These are phyloP conservation scores for Lotus japonicus DNA, from an alignment of 306 rosid species.

Conservation along the genomic window DNA sequence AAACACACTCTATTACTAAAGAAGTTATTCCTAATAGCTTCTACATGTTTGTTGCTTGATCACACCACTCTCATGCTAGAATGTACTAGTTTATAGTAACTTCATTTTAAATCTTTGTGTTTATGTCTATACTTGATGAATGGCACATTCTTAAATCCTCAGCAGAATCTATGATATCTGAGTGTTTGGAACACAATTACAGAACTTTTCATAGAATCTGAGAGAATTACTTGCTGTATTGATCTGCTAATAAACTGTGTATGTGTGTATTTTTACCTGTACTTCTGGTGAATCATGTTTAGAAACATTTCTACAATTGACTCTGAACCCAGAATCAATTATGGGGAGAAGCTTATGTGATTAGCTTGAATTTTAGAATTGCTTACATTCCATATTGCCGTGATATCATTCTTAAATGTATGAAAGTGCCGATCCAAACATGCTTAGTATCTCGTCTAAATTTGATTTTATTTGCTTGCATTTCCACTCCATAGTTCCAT, in stretches of 20 bases:
- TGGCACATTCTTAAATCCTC: neutral
- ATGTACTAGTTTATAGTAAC: neutral
- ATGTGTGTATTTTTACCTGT: neutral
- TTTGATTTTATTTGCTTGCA: neutral
- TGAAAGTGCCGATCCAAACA: too few relatives aligned
- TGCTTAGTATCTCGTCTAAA: too few relatives aligned
- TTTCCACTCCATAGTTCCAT: neutral
- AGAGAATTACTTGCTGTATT: constrained; percentile 5
- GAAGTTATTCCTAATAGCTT: too few relatives aligned
- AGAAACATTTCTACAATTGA: too few relatives aligned
- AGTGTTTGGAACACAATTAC: neutral
- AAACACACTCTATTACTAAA: too few relatives aligned
- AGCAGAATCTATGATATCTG: neutral
- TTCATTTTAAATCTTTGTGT: neutral
- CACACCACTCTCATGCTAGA: neutral
- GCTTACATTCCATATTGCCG: too few relatives aligned
- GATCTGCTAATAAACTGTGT: neutral
- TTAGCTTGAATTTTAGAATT: too few relatives aligned
- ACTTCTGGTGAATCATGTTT: neutral
- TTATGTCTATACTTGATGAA: neutral
- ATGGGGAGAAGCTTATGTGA: too few relatives aligned
- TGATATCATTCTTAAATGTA: too few relatives aligned
- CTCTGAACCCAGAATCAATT: too few relatives aligned
- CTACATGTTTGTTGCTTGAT: too few relatives aligned
- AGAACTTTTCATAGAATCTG: neutral